Conservation (phyloP, 495 filamentous ascomycete genomes). For the Hypoxylon rickii region DNA sequence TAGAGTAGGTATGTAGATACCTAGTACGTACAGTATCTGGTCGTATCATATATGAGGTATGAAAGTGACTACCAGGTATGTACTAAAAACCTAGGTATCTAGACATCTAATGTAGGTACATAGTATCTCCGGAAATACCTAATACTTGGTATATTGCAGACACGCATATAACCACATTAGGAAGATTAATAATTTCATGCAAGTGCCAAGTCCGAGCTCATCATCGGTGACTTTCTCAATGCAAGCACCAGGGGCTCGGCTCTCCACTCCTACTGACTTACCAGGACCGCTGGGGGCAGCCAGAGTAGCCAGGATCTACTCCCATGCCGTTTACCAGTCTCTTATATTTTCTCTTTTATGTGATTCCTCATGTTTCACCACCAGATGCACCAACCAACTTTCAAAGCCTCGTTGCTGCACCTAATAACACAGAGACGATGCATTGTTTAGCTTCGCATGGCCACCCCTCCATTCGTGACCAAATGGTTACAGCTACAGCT, state of each 20-base stretch:
- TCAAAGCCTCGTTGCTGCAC: conserved; percentile 10
- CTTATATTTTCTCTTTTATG: conserved; percentile 16
- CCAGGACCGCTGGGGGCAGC: conserved; percentile 3
- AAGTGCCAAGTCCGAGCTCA: conserved; percentile 5
- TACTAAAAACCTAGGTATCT: too few species aligned
- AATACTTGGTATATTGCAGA: conserved; percentile 18
- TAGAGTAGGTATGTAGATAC: too few species aligned
- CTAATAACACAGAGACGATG: conserved; percentile 1
- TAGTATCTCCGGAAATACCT: conserved; percentile 11
- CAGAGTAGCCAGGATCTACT: too few species aligned
- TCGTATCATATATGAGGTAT: too few species aligned
- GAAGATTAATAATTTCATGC: conserved; percentile 25
- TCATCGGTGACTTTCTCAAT: conserved; percentile 9
- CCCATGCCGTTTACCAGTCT: conserved; percentile 12
- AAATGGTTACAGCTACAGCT: background rate
- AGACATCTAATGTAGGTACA: too few species aligned
- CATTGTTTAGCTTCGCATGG: conserved; percentile 30
- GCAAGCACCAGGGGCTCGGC: conserved; percentile 22
- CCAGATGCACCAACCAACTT: conserved; percentile 26
- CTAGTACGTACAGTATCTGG: too few species aligned
- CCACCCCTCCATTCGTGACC: conserved; percentile 17
- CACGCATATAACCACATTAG: conserved; percentile 18
- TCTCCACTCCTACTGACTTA: background rate
- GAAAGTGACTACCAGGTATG: too few species aligned
- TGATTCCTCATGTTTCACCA: conserved; percentile 35